These are phyloP conservation scores for Lavandula angustifolia DNA, from an alignment of 257 asterid species.

Conservation along the genomic window DNA sequence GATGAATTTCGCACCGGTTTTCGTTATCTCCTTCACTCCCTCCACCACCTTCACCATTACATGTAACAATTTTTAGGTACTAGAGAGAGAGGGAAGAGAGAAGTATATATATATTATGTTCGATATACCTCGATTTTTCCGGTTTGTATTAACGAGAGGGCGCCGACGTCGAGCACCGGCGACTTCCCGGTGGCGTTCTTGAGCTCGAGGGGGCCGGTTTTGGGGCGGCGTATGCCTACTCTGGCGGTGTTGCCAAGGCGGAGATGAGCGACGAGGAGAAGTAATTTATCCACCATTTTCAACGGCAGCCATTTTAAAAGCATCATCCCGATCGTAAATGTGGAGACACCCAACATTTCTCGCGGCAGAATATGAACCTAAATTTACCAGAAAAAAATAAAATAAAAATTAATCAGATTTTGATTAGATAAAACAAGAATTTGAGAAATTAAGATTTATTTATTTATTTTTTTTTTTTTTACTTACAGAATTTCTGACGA, in stretches of 20 bases:
- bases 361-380: slow-evolving; percentile 88
- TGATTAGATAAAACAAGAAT: not conserved
- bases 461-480: too few species aligned
- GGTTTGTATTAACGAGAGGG: slow-evolving; percentile 60
- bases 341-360: slow-evolving; percentile 81
- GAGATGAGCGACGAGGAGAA: slow-evolving; percentile 54
- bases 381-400: not conserved
- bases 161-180: slow-evolving; percentile 95
- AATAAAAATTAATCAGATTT: not conserved
- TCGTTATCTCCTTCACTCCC: slow-evolving; percentile 74
- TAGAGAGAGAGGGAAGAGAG: not conserved
- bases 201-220: slow-evolving; percentile 84
- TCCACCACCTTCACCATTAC: slow-evolving; percentile 52
- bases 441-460: too few species aligned
- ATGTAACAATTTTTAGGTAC: not conserved
- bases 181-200: slow-evolving; percentile 90
- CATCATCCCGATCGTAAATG: slow-evolving; percentile 67
- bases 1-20: slow-evolving; percentile 69
- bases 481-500: slow-evolving; percentile 80
- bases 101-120: not conserved
- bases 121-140: slow-evolving; percentile 69
- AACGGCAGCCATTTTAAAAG: slow-evolving; percentile 78
- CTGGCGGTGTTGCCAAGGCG: slow-evolving; percentile 61
- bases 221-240: slow-evolving; percentile 78
- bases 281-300: slow-evolving; percentile 66